These are phyloP conservation scores for Pilobolus umbonatus DNA, from an alignment of 192 early-diverging fungal genomes.

Conservation along the genomic window DNA sequence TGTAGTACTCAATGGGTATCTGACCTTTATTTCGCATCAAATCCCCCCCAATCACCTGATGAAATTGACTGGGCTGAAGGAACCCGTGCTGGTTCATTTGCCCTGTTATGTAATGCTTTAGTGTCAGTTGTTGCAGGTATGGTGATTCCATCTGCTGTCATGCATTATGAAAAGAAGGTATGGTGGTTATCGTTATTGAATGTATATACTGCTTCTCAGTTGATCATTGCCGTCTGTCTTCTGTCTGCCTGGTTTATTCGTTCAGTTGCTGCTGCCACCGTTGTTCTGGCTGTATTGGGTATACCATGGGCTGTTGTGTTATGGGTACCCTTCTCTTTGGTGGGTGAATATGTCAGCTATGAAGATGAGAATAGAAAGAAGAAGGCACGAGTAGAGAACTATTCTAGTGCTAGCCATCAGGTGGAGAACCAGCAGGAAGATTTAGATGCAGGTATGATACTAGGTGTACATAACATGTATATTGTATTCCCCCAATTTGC, in stretches of 20 bases:
- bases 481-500: conserved; percentile 92
- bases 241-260: conserved; percentile 60
- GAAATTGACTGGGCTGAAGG: conserved; percentile 39
- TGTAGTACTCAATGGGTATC: conserved; percentile 65
- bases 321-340: conserved; percentile 92
- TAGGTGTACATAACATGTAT: conserved; percentile 94
- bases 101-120: conserved; percentile 74
- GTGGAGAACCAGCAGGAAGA: conserved; percentile 1
- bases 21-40: conserved; percentile 41
- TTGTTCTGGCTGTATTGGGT: conserved; percentile 70
- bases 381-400: neutral
- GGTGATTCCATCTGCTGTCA: conserved; percentile 49
- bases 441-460: conserved; percentile 58
- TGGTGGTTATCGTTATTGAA: conserved; percentile 38
- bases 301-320: conserved; percentile 83
- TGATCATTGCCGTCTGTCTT: conserved; percentile 64
- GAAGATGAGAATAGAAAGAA: conserved; percentile 35
- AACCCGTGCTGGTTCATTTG: conserved; percentile 81
- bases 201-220: conserved; percentile 71
- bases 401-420: neutral
- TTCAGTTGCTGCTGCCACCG: conserved; percentile 52
- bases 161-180: conserved; percentile 28
- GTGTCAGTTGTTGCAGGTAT: conserved; percentile 62
- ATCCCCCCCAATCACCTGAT: conserved; percentile 7
- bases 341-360: conserved; percentile 70